Evolutionary conservation across 257 asterid genomes (phyloP).

Genomic region (Agastache rugosa): DNA sequence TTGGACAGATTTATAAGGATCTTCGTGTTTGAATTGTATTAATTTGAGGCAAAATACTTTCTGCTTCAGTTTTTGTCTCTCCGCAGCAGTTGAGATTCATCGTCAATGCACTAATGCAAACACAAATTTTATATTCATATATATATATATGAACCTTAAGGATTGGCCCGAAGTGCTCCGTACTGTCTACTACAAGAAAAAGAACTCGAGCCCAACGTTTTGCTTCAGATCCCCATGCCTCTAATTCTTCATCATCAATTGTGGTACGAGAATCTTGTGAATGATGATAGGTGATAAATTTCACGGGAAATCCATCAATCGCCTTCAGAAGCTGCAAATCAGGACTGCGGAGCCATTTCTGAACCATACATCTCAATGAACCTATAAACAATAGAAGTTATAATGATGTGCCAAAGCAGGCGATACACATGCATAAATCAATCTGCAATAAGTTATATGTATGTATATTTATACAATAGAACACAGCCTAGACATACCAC

Average conservation of each 20-base stretch:
- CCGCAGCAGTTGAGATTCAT: conserved; percentile 17
- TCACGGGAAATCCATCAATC: conserved; percentile 60
- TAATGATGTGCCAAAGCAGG: conserved; percentile 17
- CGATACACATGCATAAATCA: conserved; percentile 23
- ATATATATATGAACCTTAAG: conserved; percentile 48
- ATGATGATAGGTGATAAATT: conserved; percentile 50
- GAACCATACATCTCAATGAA: conserved; percentile 62
- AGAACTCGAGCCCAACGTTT: conserved; percentile 86
- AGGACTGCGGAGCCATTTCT: conserved; percentile 65
- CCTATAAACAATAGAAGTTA: conserved; percentile 50
- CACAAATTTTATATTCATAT: neutral
- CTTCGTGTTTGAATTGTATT: too few species aligned
- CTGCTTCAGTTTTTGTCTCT: neutral
- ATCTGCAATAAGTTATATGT: conserved; percentile 29
- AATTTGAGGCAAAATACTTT: neutral
- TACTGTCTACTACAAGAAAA: conserved; percentile 60
- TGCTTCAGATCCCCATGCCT: conserved; percentile 82
- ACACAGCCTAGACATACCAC: conserved; percentile 56
- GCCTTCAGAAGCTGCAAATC: conserved; percentile 56
- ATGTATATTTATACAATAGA: conserved; percentile 15
- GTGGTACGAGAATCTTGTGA: conserved; percentile 49
- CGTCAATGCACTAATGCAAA: neutral
- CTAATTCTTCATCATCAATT: conserved; percentile 84
- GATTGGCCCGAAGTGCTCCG: conserved; percentile 55
- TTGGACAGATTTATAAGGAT: too few species aligned